Evolutionary conservation across 768 basidiomycete species (phyloP), one percentile per base, ranked within the genome.

Genomic region (Dentipellis sp.): DNA sequence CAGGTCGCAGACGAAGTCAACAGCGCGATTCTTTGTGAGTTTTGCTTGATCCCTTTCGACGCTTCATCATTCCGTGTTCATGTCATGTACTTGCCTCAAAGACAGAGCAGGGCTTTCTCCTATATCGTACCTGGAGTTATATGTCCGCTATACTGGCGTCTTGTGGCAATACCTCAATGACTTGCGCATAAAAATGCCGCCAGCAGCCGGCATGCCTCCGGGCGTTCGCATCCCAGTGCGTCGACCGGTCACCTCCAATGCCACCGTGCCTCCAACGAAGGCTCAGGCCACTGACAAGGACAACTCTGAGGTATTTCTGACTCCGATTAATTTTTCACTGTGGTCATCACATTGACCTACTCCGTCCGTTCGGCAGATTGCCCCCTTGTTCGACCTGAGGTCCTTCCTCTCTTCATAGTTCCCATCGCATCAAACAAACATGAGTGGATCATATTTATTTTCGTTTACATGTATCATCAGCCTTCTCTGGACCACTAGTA

Each of bases 1-100:
- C 81, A 80, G 5, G 79, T 97, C 19, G 93, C 93, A 5, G 88
- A 91, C 56, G 89, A 94, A 70, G 84, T 98, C 42, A 88, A 94
- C 61, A 77, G 81, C 46, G 94, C 93, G 14, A 88, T 97, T 49
- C 69, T 97, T 11, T 74, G 94, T 94, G 63, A 66, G 90, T 76
- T 29, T 6, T 29, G 29, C 29, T 6, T 29, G 29, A 3, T 29
- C 29, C 6, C 1, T 11, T 34, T 35, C 19, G 21, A 49, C 10
- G 4, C n/a, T 17, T 50, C 12, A 19, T 47, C 14, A 10, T 10
- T 29, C 36, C 23, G 10, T 38, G 36, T 14, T 50, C 10, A 39
- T 16, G 22, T 56, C 39, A 55, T 39, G 7, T 29, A n/a, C 34
- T 17, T 12, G 9, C 61, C 22, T 50, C 55, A 22, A 50, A 89